Evolutionary conservation across 495 filamentous ascomycete genomes (phyloP).

Genomic region (Neurospora intermedia): DNA sequence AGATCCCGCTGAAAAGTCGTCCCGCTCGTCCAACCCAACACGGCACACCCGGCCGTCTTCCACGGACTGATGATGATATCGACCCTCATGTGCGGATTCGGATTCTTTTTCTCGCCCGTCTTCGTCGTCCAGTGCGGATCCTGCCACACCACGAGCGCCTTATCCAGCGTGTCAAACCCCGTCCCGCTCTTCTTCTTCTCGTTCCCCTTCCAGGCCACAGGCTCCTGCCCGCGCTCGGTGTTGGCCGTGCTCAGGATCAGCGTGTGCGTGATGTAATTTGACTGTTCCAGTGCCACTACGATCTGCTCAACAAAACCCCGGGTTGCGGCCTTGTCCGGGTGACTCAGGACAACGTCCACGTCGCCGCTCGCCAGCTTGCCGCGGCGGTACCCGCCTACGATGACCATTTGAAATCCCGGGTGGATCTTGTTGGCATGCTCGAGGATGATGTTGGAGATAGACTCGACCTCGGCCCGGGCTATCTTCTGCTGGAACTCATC

Average conservation of each 20-base stretch:
- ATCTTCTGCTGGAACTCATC: slow-evolving; percentile 71
- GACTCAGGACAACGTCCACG: slow-evolving; percentile 77
- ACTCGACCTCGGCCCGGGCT: slow-evolving; percentile 60
- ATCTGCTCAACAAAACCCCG: slow-evolving; percentile 54
- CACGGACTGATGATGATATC: slow-evolving; percentile 91
- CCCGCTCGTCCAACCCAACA: slow-evolving; percentile 80
- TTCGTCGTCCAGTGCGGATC: slow-evolving; percentile 46
- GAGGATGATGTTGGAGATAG: slow-evolving; percentile 51
- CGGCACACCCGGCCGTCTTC: slow-evolving; percentile 76
- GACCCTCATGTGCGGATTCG: slow-evolving; percentile 71
- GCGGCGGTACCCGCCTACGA: slow-evolving; percentile 78
- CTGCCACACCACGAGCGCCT: slow-evolving; percentile 90
- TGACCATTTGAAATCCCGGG: slow-evolving; percentile 53
- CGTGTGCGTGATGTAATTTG: slow-evolving; percentile 70
- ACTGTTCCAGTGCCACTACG: slow-evolving; percentile 55
- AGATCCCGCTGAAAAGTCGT: slow-evolving; percentile 87
- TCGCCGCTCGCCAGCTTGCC: slow-evolving; percentile 68
- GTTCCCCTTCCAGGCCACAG: slow-evolving; percentile 41
- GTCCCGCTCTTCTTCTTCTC: slow-evolving; percentile 25
- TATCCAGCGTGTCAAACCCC: slow-evolving; percentile 81
- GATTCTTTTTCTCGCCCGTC: slow-evolving; percentile 40
- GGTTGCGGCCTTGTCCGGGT: slow-evolving; percentile 60
- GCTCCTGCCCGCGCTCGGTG: slow-evolving; percentile 59
- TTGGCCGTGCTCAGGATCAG: slow-evolving; percentile 55
- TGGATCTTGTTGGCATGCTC: slow-evolving; percentile 47